Conservation (phyloP, 75 land plant species). For the Selaginella moellendorffii region DNA sequence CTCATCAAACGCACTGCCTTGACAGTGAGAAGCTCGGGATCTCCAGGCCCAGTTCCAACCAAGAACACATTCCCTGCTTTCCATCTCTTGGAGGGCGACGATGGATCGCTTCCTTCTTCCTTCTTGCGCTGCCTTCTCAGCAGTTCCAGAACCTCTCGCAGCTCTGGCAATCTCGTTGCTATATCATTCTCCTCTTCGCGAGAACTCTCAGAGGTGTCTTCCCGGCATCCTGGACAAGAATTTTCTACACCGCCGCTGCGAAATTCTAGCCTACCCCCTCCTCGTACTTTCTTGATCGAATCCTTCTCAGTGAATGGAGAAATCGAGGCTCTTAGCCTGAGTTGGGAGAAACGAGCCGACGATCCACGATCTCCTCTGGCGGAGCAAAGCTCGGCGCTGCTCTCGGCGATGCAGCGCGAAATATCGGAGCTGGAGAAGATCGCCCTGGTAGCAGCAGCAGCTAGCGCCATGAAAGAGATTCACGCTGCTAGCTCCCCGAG, state of each 20-base stretch:
- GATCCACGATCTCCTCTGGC: no score
- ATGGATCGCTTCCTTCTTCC: slow-evolving; percentile 6
- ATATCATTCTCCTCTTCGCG: slow-evolving; percentile 41
- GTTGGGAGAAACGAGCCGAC: no score
- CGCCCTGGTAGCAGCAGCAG: background rate
- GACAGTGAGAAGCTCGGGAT: slow-evolving; percentile 86
- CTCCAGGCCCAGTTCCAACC: slow-evolving; percentile 98
- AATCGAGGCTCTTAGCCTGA: background rate
- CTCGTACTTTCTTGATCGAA: slow-evolving; percentile 30
- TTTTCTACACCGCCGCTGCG: background rate
- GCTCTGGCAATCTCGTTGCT: slow-evolving; percentile 66
- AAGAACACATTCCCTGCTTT: slow-evolving; percentile 64
- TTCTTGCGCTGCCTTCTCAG: slow-evolving; percentile 26
- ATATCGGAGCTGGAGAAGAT: background rate
- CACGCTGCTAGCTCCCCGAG: background rate
- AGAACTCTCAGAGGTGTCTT: background rate
- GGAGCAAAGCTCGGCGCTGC: no score
- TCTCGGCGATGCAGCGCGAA: no score
- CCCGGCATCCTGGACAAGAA: background rate
- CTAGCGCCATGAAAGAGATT: background rate
- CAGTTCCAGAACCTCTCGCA: slow-evolving; percentile 46
- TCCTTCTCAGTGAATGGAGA: slow-evolving; percentile 77
- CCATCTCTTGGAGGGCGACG: background rate
- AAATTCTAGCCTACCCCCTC: slow-evolving; percentile 28
- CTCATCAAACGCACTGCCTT: slow-evolving; percentile 67